Conservation (phyloP, 306 rosid genomes). For the Corylus avellana region DNA sequence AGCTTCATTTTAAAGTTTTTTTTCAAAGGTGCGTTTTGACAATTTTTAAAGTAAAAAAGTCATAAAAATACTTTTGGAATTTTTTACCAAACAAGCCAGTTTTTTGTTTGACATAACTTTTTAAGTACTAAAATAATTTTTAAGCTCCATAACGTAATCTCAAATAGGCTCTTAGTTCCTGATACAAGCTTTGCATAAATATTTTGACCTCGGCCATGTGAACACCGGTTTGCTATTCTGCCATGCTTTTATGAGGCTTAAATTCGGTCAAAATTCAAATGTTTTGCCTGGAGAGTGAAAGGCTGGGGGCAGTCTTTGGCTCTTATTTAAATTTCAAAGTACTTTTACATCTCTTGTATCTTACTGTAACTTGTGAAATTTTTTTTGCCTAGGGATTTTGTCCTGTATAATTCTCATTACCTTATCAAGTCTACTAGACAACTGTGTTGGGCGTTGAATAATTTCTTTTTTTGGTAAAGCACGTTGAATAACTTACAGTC, state of each 20-base stretch:
- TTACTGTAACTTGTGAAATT: background rate
- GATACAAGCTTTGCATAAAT: background rate
- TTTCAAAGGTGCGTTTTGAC: no score
- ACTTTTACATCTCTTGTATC: background rate
- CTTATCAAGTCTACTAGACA: background rate
- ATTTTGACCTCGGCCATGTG: background rate
- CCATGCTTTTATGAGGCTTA: background rate
- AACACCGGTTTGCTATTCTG: background rate
- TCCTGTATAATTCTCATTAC: background rate
- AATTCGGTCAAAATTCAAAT: background rate
- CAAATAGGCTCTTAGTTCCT: background rate
- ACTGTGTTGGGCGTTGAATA: background rate
- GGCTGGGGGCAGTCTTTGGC: background rate
- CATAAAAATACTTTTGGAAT: no score
- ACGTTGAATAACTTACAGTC: background rate
- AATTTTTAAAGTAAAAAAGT: no score
- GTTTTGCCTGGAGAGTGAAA: background rate
- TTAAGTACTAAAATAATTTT: no score
- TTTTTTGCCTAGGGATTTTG: background rate
- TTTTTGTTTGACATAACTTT: no score
- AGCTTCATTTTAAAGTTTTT: no score
- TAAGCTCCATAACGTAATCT: no score
- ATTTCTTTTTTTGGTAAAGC: background rate
- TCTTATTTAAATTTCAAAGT: constrained; percentile 6
- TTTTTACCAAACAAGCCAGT: no score